phyloP scores from a whole-genome alignment of 129 eudicot species.

The Flaveria linearis region DNA sequence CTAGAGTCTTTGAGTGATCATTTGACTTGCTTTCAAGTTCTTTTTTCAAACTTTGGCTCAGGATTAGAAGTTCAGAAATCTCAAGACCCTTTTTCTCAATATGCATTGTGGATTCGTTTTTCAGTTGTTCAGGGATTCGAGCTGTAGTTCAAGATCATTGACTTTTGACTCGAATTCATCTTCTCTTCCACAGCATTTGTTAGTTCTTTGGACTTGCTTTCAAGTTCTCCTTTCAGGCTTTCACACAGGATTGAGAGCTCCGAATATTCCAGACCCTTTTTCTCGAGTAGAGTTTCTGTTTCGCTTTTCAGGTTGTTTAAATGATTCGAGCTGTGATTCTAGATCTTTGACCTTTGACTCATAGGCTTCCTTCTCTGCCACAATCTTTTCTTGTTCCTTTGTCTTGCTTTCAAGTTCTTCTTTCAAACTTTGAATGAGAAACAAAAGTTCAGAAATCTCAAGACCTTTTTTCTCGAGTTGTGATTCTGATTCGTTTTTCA shows the following conservation, averaged over 20 bases:
- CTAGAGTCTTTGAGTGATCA: slow-evolving; percentile 40
- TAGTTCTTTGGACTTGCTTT: slow-evolving; percentile 42
- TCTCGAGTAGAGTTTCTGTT: slow-evolving; percentile 45
- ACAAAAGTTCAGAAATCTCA: slow-evolving; percentile 46
- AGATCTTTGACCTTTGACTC: slow-evolving; percentile 48
- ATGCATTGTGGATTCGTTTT: slow-evolving; percentile 37
- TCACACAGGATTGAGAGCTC: slow-evolving; percentile 25
- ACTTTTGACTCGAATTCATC: slow-evolving; percentile 25
- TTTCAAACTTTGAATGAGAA: slow-evolving; percentile 51
- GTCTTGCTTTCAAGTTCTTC: slow-evolving; percentile 51
- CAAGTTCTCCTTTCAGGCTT: slow-evolving; percentile 58
- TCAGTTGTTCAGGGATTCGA: slow-evolving; percentile 35
- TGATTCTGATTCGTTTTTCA: slow-evolving; percentile 42
- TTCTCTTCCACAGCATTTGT: slow-evolving; percentile 18
- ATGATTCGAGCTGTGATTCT: slow-evolving; percentile 40
- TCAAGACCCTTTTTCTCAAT: slow-evolving; percentile 35
- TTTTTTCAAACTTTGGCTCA: slow-evolving; percentile 30
- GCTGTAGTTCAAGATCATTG: slow-evolving; percentile 39
- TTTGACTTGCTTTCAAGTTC: slow-evolving; percentile 37
- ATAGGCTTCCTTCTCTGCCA: slow-evolving; percentile 22
- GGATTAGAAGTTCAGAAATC: slow-evolving; percentile 13
- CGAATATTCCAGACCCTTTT: slow-evolving; percentile 30
- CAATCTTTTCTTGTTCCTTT: slow-evolving; percentile 17
- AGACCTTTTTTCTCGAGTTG: slow-evolving; percentile 43
- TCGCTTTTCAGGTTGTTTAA: slow-evolving; percentile 33